Evolutionary conservation across 2,329 filamentous ascomycete species (phyloP), one percentile per base, ranked within the genome.

Genomic region (Leptographium procerum): DNA sequence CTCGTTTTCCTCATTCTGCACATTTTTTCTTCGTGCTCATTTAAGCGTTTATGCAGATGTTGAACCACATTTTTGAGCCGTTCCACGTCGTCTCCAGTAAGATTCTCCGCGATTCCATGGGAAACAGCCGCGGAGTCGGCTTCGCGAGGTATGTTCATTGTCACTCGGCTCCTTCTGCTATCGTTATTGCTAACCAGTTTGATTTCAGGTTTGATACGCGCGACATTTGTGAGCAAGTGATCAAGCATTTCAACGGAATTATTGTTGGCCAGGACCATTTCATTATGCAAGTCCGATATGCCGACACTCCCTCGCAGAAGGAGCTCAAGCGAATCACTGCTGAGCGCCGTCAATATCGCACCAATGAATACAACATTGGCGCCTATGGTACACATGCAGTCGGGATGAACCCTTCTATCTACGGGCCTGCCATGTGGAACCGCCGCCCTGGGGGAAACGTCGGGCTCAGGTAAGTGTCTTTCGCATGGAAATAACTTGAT

Each of bases 291-390:
- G 91, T 99, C 65, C 91, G 94, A 64, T 99, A 95, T 71, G 92
- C 95, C 62, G 94, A 99, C 69, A 99, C 94, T 43, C 89, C 94
- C 58, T 88, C 92, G 62, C 94, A 99, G 73, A 99, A 99, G 77
- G 85, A 94, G 69, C 80, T 99, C 65, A 99, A 99, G 80, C 88
- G 94, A 63, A 88, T 96, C 69, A 97, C 92, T 48, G 91, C 94
- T 34, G 91, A 96, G 70, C 89, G 91, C 59, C 91, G 94, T 61
- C 90, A 95, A 68, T 97, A 96, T 75, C 89, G 94, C 60, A 94
- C 92, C 60, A 94, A 94, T 59, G 94, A 97, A 76, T 97, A 97
- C 74, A 91, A 91, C 66, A 85, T 86, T 61, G 82, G 84, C 60
- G 84, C 84, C 50, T 86, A 86, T 65, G 84, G 84, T 61, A 84